Conservation (phyloP, 2,329 filamentous ascomycete species). For the Mycosphaerella sp. region DNA sequence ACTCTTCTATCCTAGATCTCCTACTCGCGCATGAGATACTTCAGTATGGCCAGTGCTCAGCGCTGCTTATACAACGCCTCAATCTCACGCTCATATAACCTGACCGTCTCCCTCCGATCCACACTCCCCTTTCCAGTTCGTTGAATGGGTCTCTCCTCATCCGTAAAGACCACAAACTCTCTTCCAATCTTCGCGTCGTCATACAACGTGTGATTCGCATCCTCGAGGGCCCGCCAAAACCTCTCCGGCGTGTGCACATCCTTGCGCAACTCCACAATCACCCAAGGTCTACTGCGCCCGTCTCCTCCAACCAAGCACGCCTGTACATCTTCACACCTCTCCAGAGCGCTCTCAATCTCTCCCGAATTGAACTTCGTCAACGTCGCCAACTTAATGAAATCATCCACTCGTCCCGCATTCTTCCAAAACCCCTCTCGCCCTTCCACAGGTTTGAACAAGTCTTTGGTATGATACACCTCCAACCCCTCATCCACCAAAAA, state of each 20-base stretch:
- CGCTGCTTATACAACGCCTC: background rate
- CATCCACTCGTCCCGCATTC: background rate
- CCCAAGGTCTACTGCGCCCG: background rate
- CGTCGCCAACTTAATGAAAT: background rate
- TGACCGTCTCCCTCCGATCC: constrained; percentile 10
- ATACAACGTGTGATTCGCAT: background rate
- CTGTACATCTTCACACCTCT: background rate
- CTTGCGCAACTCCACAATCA: background rate
- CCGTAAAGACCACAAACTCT: constrained; percentile 14
- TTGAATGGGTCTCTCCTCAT: constrained; percentile 7
- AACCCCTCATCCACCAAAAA: background rate
- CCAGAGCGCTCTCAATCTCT: background rate
- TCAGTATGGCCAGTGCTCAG: too few species aligned
- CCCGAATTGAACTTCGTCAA: background rate
- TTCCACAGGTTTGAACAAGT: background rate
- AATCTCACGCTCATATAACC: constrained; percentile 4
- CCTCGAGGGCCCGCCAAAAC: background rate
- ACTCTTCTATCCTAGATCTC: too few species aligned
- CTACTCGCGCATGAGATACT: too few species aligned
- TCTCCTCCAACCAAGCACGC: background rate
- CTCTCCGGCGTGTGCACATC: background rate
- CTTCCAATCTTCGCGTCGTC: background rate
- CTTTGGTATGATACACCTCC: background rate
- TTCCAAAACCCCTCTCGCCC: background rate
- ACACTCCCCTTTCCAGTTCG: constrained; percentile 15